Conservation (phyloP, 179 eudicot species). For the Spergularia azorica region DNA sequence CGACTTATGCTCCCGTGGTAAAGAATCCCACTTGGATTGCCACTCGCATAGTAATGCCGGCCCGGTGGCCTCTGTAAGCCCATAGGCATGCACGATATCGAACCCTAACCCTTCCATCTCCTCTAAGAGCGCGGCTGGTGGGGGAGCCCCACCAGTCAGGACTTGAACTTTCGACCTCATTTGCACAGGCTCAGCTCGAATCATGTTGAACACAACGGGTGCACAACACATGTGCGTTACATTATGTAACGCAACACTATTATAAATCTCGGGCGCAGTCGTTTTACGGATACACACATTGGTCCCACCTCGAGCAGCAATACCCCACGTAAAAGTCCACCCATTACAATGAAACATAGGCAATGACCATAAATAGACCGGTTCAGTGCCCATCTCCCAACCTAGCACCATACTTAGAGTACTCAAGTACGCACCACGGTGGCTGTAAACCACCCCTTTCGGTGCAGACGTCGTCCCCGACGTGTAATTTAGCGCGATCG, state of each 20-base stretch:
- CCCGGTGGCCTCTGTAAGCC: constrained; percentile 74
- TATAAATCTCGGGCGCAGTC: constrained; percentile 47
- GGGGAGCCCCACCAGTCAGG: constrained; percentile 79
- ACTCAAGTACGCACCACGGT: constrained; percentile 68
- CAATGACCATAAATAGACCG: constrained; percentile 67
- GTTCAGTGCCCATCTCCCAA: constrained; percentile 65
- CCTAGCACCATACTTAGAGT: constrained; percentile 56
- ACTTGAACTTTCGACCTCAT: constrained; percentile 43
- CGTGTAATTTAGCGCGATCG: constrained; percentile 65
- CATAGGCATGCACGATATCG: constrained; percentile 63
- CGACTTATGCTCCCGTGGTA: constrained; percentile 33
- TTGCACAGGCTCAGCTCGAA: constrained; percentile 40
- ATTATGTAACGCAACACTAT: constrained; percentile 40
- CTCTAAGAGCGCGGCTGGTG: constrained; percentile 50
- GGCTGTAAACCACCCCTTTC: constrained; percentile 75
- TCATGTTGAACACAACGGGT: constrained; percentile 61
- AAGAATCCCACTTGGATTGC: constrained; percentile 55
- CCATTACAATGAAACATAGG: constrained; percentile 91
- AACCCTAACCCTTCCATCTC: constrained; percentile 58
- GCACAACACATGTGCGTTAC: constrained; percentile 89
- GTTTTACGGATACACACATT: constrained; percentile 68
- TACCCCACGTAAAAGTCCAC: constrained; percentile 88
- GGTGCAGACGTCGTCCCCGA: constrained; percentile 78
- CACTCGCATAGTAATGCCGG: constrained; percentile 76
- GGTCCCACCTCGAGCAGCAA: constrained; percentile 79